Conservation (phyloP, 2,329 filamentous ascomycete species). For the Neofusicoccum laricinum region DNA sequence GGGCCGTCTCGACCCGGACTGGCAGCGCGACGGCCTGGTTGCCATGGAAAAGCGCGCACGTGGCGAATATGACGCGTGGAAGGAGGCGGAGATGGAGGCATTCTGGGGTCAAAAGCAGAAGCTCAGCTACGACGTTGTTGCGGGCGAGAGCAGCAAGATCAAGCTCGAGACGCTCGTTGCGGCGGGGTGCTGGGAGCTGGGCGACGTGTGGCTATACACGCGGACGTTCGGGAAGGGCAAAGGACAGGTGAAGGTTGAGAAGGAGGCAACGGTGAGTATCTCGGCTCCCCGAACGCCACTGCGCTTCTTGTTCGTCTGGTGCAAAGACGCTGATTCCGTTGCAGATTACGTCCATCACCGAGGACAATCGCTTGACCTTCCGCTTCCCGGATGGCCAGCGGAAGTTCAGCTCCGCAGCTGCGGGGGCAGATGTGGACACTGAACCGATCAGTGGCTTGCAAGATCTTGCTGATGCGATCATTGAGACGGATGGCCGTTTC, state of each 20-base stretch:
- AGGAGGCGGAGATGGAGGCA: constrained; percentile 53
- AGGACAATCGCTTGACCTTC: neutral
- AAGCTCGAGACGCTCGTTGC: constrained; percentile 23
- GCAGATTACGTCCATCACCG: constrained; percentile 11
- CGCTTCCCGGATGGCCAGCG: neutral
- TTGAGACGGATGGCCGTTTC: constrained; percentile 16
- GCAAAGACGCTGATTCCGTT: neutral
- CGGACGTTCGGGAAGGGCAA: constrained; percentile 4
- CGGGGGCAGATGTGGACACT: neutral
- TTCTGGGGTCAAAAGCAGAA: constrained; percentile 58
- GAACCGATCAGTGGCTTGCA: neutral
- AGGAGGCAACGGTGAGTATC: constrained; percentile 16
- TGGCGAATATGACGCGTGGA: constrained; percentile 57
- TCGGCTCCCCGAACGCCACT: neutral
- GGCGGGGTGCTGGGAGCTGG: constrained; percentile 14
- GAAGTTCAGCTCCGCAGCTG: constrained; percentile 3
- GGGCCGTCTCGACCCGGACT: constrained; percentile 57
- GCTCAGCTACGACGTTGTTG: constrained; percentile 23
- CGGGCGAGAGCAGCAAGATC: constrained; percentile 43
- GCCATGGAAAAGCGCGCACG: constrained; percentile 51
- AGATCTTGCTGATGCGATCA: constrained; percentile 14
- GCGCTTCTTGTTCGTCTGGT: no score
- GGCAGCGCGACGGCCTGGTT: constrained; percentile 53
- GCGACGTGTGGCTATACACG: constrained; percentile 18
- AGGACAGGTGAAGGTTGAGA: constrained; percentile 14